Conservation (phyloP, 257 asterid species). For the Solanum piurae region DNA sequence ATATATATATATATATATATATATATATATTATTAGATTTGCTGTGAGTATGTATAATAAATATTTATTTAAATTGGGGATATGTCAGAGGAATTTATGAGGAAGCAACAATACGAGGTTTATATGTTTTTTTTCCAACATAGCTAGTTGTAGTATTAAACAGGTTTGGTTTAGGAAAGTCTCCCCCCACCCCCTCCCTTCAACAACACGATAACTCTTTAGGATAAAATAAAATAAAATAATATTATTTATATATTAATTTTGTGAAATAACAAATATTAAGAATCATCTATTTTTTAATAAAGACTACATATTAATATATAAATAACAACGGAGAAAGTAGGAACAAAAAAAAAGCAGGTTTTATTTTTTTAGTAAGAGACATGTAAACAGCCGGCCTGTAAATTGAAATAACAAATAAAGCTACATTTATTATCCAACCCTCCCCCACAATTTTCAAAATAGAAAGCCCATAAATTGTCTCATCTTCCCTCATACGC, state of each 20-base stretch:
- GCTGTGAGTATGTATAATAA: not conserved
- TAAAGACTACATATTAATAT: too few species aligned
- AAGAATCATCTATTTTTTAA: too few species aligned
- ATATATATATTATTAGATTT: not conserved
- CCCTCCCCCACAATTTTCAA: not conserved
- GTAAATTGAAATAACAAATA: not conserved
- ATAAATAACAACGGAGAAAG: too few species aligned
- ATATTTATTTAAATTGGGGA: not conserved
- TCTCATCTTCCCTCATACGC: not conserved
- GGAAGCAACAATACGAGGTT: not conserved
- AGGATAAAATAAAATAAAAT: fast-evolving
- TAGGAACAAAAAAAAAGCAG: fast-evolving
- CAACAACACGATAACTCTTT: too few species aligned
- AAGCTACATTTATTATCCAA: not conserved
- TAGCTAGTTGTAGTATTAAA: not conserved
- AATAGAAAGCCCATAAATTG: not conserved
- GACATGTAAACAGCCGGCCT: not conserved
- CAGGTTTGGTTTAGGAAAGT: not conserved
- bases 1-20: too few species aligned
- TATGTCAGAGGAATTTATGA: not conserved
- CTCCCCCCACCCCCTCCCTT: not conserved
- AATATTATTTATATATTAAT: too few species aligned
- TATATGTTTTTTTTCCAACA: not conserved
- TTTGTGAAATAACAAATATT: too few species aligned
- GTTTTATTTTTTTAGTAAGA: not conserved